phyloP scores from a whole-genome alignment of 768 basidiomycete genomes.

The Auriscalpium vulgare region DNA sequence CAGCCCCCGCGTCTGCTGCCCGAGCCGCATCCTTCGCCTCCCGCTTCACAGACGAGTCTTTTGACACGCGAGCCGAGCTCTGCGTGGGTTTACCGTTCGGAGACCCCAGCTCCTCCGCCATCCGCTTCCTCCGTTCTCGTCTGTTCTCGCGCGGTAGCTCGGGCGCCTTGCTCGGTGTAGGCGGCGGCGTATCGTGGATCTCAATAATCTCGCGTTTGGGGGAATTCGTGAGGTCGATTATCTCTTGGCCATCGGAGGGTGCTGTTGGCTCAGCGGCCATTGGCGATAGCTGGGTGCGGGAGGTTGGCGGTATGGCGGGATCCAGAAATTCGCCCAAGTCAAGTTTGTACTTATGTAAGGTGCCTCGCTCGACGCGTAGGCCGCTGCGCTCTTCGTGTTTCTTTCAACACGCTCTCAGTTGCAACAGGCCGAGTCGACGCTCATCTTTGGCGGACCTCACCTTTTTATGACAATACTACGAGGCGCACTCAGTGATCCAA shows the following conservation, averaged over 20 bases:
- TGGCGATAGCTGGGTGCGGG: no score
- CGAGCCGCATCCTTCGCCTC: not conserved
- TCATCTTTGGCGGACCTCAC: no score
- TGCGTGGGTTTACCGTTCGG: not conserved
- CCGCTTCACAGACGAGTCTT: not conserved
- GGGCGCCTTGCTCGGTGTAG: not conserved
- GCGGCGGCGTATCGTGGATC: not conserved
- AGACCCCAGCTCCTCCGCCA: not conserved
- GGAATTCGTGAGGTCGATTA: conserved; percentile 13
- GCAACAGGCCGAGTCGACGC: no score
- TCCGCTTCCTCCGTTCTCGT: not conserved
- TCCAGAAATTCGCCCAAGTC: no score
- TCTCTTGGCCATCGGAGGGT: conserved; percentile 3
- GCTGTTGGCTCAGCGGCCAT: not conserved
- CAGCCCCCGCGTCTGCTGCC: not conserved
- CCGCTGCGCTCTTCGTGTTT: no score
- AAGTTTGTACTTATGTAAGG: no score
- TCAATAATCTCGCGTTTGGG: not conserved
- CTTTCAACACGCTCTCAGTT: no score
- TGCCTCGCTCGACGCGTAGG: no score
- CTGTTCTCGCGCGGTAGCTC: not conserved
- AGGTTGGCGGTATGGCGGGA: no score
- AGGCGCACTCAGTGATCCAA: not conserved
- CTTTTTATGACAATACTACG: no score
- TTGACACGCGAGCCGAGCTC: not conserved